These are phyloP conservation scores for Ilyonectria mors-panacis DNA, from an alignment of 2,329 filamentous ascomycete species.

Conservation along the genomic window DNA sequence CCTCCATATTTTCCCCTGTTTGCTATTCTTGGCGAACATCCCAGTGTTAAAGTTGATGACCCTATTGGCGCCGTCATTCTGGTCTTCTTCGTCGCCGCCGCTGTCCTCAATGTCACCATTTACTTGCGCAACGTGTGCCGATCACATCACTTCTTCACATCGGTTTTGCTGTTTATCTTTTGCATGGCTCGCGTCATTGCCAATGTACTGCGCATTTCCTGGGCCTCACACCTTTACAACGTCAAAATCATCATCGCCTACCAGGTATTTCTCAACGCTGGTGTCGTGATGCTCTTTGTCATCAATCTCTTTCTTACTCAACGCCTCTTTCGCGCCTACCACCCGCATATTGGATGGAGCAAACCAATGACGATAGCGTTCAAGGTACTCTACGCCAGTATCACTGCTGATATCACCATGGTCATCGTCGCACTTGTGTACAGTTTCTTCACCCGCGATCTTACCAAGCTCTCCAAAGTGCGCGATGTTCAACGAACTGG, in stretches of 20 bases:
- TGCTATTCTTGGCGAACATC: background rate
- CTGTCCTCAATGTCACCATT: constrained; percentile 69
- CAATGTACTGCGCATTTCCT: constrained; percentile 65
- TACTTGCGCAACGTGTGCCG: constrained; percentile 62
- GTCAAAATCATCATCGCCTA: constrained; percentile 68
- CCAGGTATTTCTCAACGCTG: constrained; percentile 78
- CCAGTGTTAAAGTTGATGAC: constrained; percentile 64
- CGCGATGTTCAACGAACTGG: constrained; percentile 75
- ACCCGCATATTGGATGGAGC: constrained; percentile 79
- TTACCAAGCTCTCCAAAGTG: constrained; percentile 63
- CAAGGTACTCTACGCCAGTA: constrained; percentile 69
- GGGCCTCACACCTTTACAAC: constrained; percentile 59
- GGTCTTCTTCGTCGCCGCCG: constrained; percentile 65
- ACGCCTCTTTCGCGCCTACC: constrained; percentile 79
- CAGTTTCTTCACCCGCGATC: constrained; percentile 74
- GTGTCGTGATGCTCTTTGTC: constrained; percentile 81
- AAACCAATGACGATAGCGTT: constrained; percentile 67
- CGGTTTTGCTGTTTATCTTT: constrained; percentile 68
- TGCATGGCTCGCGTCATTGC: constrained; percentile 67
- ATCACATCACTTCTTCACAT: constrained; percentile 71
- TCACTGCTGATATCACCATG: constrained; percentile 74
- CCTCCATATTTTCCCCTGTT: background rate
- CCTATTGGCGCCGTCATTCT: constrained; percentile 76
- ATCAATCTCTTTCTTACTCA: constrained; percentile 83
- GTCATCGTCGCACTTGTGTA: constrained; percentile 75